phyloP scores from a whole-genome alignment of 495 filamentous ascomycete species.

The Talaromyces thailandensis region DNA sequence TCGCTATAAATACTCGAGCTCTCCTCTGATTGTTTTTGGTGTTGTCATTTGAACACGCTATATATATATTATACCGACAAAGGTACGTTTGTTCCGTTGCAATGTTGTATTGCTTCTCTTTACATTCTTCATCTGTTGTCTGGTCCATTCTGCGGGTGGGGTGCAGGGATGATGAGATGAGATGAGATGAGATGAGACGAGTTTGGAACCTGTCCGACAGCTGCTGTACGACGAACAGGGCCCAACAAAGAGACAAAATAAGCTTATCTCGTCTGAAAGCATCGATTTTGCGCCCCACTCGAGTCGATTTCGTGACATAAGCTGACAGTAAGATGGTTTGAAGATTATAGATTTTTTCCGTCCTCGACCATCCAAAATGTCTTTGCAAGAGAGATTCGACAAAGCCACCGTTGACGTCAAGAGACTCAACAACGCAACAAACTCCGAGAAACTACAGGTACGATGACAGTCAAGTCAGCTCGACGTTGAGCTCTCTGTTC shows the following conservation, averaged over 20 bases:
- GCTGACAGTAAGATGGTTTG: not conserved
- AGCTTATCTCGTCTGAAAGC: not conserved
- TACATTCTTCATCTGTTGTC: not conserved
- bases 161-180: not conserved
- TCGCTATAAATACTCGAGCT: not conserved
- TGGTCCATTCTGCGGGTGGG: not conserved
- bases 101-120: not conserved
- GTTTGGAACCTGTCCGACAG: not conserved
- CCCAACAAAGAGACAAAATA: not conserved
- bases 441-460: not conserved
- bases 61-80: not conserved
- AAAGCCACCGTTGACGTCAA: slow-evolving; percentile 45
- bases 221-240: not conserved
- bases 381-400: slow-evolving; percentile 17
- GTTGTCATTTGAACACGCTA: not conserved
- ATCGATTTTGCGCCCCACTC: not conserved
- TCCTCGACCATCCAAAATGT: not conserved
- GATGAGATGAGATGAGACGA: not conserved
- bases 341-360: not conserved
- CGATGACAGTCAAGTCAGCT: too few relatives aligned
- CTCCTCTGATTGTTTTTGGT: not conserved
- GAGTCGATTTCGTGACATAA: not conserved
- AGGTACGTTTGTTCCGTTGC: not conserved
- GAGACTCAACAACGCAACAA: slow-evolving; percentile 45
- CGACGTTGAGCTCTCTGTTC: not conserved